These are phyloP conservation scores for Solanum etuberosum DNA, from an alignment of 257 asterid species.

Conservation along the genomic window DNA sequence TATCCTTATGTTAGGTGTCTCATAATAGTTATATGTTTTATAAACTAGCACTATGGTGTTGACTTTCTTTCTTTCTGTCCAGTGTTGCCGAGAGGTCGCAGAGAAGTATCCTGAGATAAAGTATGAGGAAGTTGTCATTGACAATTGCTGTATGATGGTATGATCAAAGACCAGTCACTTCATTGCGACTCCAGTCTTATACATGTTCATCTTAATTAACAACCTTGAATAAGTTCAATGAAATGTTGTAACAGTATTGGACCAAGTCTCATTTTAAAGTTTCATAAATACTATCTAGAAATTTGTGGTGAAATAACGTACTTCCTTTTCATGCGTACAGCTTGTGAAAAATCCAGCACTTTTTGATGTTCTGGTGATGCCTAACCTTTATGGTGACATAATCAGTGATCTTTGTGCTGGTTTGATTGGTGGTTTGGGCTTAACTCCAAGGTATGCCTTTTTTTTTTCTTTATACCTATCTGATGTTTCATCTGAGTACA, in stretches of 20 bases:
- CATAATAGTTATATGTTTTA: not conserved
- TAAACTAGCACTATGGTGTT: slow-evolving; percentile 5
- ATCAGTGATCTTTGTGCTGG: slow-evolving; percentile 92
- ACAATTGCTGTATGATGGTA: slow-evolving; percentile 98
- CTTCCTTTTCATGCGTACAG: slow-evolving; percentile 17
- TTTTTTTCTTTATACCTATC: not conserved
- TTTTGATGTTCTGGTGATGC: slow-evolving; percentile 13
- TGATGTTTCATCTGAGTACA: not conserved
- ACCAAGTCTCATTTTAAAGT: not conserved
- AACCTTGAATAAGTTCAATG: not conserved
- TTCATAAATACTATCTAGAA: not conserved
- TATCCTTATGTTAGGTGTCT: not conserved
- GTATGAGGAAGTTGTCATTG: slow-evolving; percentile 94
- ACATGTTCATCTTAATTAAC: not conserved
- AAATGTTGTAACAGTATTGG: not conserved
- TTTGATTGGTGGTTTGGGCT: slow-evolving; percentile 89
- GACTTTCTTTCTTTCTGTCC: slow-evolving; percentile 23
- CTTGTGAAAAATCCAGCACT: slow-evolving; percentile 71
- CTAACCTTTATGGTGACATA: slow-evolving; percentile 46
- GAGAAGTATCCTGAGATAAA: slow-evolving; percentile 79
- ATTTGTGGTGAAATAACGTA: not conserved
- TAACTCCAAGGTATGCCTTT: slow-evolving; percentile 75
- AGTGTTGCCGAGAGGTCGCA: slow-evolving; percentile 97
- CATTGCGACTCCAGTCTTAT: not conserved
- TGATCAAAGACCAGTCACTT: not conserved